Evolutionary conservation across 1,139 yeast genomes (phyloP).

Genomic region (Candida tetrigidarum): DNA sequence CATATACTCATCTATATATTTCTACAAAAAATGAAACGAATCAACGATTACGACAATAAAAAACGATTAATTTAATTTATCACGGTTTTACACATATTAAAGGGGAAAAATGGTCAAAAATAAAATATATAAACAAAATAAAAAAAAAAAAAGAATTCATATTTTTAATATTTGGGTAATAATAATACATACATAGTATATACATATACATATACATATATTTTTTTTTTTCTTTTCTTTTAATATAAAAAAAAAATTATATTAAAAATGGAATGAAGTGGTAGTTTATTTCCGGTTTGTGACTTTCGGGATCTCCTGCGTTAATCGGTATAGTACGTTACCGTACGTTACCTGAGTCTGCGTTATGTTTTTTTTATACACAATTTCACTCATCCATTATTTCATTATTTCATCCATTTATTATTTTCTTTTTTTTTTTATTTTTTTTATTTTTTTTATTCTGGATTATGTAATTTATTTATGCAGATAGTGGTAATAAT

Average conservation of each 20-base stretch:
- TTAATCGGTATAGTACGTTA: not conserved
- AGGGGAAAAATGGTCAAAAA: no score
- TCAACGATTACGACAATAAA: no score
- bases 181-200: not conserved
- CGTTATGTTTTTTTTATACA: no score
- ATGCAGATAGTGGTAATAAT: not conserved
- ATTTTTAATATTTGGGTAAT: not conserved
- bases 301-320: not conserved
- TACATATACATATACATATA: not conserved
- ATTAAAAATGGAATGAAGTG: not conserved
- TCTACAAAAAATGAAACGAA: not conserved
- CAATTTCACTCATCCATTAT: no score
- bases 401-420: no score
- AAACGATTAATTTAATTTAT: no score
- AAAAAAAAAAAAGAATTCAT: not conserved
- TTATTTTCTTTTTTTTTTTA: no score
- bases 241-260: not conserved
- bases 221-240: not conserved
- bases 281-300: not conserved
- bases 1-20: not conserved
- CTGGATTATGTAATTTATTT: no score
- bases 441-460: no score
- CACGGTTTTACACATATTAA: no score
- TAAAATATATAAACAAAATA: no score
- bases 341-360: no score